Conservation (phyloP, 768 basidiomycete species). For the Pisolithus marmoratus region DNA sequence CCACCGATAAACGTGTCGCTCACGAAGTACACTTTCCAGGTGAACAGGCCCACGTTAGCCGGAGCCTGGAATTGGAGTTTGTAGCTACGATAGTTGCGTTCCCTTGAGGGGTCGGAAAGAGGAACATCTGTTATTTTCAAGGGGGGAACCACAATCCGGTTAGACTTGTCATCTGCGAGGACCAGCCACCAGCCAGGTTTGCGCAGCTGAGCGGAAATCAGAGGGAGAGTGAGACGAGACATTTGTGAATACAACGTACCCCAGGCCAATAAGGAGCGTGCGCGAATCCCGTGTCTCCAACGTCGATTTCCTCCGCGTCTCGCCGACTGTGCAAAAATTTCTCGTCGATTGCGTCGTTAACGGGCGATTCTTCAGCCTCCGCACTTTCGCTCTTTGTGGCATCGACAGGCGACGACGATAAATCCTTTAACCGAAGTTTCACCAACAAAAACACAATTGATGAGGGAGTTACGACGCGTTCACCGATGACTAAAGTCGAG, state of each 20-base stretch:
- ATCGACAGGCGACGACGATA: slow-evolving; percentile 29
- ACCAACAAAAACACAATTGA: slow-evolving; percentile 84
- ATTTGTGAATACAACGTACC: slow-evolving; percentile 38
- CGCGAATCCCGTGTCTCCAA: slow-evolving; percentile 50
- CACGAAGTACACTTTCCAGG: slow-evolving; percentile 81
- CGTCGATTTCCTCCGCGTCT: slow-evolving; percentile 58
- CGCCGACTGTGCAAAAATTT: slow-evolving; percentile 60
- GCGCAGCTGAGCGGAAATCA: slow-evolving; percentile 49
- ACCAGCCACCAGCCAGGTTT: slow-evolving; percentile 93
- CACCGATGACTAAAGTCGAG: slow-evolving; percentile 69
- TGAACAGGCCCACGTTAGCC: slow-evolving; percentile 72
- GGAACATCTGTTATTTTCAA: slow-evolving; percentile 78
- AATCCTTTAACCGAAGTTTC: slow-evolving; percentile 71
- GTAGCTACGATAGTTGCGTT: slow-evolving; percentile 71
- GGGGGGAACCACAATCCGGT: slow-evolving; percentile 84
- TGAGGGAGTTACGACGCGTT: slow-evolving; percentile 80
- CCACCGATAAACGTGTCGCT: slow-evolving; percentile 89
- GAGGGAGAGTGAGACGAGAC: neutral
- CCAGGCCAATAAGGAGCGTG: slow-evolving; percentile 93
- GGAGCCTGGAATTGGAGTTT: slow-evolving; percentile 96
- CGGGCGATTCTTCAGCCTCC: slow-evolving; percentile 36
- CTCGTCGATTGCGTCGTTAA: slow-evolving; percentile 59
- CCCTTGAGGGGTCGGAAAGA: slow-evolving; percentile 39
- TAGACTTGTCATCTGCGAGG: slow-evolving; percentile 80
- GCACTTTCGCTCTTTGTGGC: slow-evolving; percentile 34